Conservation (phyloP, 1,284 basidiomycete species). For the Takashimella tepidaria region DNA sequence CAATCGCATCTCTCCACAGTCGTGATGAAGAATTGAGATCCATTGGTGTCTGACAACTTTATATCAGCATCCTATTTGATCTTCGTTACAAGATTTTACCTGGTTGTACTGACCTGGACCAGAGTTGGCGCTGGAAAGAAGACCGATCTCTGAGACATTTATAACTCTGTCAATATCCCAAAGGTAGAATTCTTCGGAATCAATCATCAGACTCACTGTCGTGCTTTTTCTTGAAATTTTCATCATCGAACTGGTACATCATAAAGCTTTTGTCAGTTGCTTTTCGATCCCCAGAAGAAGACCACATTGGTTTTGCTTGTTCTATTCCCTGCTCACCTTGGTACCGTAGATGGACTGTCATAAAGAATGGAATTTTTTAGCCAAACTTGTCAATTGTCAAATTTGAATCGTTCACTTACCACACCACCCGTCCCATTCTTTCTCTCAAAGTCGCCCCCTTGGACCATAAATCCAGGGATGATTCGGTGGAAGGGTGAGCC, state of each 20-base stretch:
- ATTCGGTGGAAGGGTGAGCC: conserved; percentile 63
- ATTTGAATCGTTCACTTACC: conserved; percentile 14
- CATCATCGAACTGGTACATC: conserved; percentile 50
- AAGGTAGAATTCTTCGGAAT: not conserved
- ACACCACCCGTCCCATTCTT: conserved; percentile 56
- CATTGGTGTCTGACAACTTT: conserved; percentile 49
- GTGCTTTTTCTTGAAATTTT: conserved; percentile 84
- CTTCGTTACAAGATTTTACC: conserved; percentile 4
- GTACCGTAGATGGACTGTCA: conserved; percentile 20
- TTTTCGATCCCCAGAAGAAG: not conserved
- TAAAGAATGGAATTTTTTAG: too few species aligned
- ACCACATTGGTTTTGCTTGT: too few species aligned
- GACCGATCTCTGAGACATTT: conserved; percentile 35
- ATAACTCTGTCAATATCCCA: not conserved
- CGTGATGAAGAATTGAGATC: conserved; percentile 58
- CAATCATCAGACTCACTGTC: conserved; percentile 47
- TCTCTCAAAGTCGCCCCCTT: conserved; percentile 63
- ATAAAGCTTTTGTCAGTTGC: too few species aligned
- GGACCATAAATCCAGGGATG: conserved; percentile 61
- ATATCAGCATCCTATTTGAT: not conserved
- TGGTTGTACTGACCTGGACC: conserved; percentile 42
- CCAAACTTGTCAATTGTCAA: not conserved
- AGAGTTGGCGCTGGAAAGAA: conserved; percentile 74
- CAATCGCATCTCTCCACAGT: conserved; percentile 63
- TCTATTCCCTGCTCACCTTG: conserved; percentile 20